These are phyloP conservation scores for Aspergillus awamori DNA, from an alignment of 2,329 filamentous ascomycete species.

Conservation along the genomic window DNA sequence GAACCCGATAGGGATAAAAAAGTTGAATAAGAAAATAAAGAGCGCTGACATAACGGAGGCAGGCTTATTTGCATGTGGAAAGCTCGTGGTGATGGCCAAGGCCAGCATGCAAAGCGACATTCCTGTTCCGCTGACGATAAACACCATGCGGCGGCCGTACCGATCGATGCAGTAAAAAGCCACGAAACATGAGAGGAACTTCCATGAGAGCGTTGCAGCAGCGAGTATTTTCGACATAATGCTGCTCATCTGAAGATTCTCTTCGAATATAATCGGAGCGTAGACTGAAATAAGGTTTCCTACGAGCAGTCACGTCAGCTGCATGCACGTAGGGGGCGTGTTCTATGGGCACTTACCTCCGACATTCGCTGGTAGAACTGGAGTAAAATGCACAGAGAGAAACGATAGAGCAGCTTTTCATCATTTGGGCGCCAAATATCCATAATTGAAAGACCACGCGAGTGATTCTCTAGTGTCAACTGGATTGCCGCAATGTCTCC, in stretches of 20 bases:
- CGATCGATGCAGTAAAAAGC: not conserved
- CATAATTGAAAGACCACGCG: not conserved
- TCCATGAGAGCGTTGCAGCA: not conserved
- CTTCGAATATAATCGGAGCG: not conserved
- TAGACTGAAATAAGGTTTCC: not conserved
- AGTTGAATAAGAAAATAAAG: not conserved
- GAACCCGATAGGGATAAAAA: not conserved
- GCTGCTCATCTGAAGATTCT: not conserved
- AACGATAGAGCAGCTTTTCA: not conserved
- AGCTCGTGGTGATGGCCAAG: not conserved
- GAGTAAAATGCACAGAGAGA: not conserved
- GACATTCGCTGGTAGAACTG: not conserved
- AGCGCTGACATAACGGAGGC: not conserved
- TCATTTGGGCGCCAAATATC: not conserved
- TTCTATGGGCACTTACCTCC: not conserved
- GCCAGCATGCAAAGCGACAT: not conserved
- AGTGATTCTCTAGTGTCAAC: not conserved
- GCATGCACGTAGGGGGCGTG: too few relatives aligned
- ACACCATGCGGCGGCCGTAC: not conserved
- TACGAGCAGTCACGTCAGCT: too few relatives aligned
- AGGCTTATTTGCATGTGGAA: not conserved
- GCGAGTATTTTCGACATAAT: not conserved
- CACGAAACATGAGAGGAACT: not conserved
- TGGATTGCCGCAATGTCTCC: not conserved
- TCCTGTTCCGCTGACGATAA: not conserved